Evolutionary conservation across 768 basidiomycete species (phyloP).

Genomic region (Mrakia blollopis): DNA sequence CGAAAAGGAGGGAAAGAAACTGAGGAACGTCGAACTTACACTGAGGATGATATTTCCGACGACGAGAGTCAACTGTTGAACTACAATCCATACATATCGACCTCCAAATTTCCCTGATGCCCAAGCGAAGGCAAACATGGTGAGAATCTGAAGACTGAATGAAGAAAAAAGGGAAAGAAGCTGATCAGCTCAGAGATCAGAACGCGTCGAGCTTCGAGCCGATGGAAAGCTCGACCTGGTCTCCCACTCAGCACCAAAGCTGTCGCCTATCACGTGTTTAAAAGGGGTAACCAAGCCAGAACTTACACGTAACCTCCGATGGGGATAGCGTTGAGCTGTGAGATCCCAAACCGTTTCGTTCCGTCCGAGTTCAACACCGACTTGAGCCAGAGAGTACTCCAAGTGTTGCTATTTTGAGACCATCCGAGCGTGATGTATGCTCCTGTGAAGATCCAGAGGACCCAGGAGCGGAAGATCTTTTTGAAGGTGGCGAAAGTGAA

Average conservation of each 20-base stretch:
- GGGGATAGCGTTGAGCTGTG: conserved; percentile 36
- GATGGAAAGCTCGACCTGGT: neutral
- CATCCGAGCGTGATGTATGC: conserved; percentile 5
- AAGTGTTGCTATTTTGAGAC: conserved; percentile 29
- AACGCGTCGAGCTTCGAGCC: neutral
- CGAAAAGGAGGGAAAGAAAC: neutral
- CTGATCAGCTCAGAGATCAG: neutral
- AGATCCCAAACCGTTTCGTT: conserved; percentile 33
- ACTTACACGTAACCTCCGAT: conserved; percentile 32
- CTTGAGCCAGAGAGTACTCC: conserved; percentile 38
- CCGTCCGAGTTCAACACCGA: conserved; percentile 35
- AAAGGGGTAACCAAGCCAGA: too few relatives aligned
- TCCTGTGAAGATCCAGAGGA: conserved; percentile 34
- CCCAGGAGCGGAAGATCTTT: conserved; percentile 30
- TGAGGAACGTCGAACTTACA: neutral
- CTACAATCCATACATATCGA: conserved; percentile 33
- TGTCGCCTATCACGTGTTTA: too few relatives aligned
- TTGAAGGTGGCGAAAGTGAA: conserved; percentile 37
- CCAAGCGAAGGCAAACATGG: conserved; percentile 36
- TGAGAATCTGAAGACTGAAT: conserved; percentile 33
- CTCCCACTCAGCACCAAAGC: too few relatives aligned
- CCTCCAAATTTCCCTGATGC: conserved; percentile 33
- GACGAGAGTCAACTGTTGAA: conserved; percentile 27
- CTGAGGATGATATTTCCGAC: neutral
- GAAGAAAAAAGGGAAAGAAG: neutral